Evolutionary conservation across 441 rosid species (phyloP).

Genomic region (Erodium texanum): DNA sequence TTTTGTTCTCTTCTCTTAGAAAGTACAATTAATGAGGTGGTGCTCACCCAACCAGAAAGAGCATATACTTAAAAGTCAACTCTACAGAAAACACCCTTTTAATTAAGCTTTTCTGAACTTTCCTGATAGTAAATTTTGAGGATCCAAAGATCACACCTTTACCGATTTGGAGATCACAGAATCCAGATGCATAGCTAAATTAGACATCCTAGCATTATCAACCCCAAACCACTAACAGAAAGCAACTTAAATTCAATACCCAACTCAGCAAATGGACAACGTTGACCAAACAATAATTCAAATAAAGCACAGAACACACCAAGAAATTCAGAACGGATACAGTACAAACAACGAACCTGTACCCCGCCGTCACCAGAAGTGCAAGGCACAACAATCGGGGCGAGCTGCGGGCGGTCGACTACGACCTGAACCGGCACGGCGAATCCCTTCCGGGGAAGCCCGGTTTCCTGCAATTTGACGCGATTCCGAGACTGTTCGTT

Average conservation of each 20-base stretch:
- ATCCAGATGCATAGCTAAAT: not conserved
- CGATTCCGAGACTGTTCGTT: slow-evolving; percentile 1
- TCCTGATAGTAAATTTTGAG: not conserved
- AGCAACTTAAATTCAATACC: not conserved
- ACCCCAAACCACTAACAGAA: not conserved
- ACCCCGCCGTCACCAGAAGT: slow-evolving; percentile 20
- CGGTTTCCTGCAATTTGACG: slow-evolving; percentile 9
- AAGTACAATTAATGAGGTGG: not conserved
- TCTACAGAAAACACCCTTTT: not conserved
- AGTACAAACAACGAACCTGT: slow-evolving; percentile 16
- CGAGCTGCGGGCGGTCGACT: slow-evolving; percentile 13
- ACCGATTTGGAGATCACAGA: not conserved
- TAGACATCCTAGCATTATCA: not conserved
- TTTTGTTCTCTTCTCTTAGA: not conserved
- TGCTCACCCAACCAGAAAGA: not conserved
- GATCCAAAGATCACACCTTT: not conserved
- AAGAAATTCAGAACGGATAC: not conserved
- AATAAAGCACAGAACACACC: not conserved
- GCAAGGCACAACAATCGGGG: slow-evolving; percentile 18
- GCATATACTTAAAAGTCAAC: not conserved
- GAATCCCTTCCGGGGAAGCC: slow-evolving; percentile 16
- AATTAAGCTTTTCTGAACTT: not conserved
- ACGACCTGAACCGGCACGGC: slow-evolving; percentile 19
- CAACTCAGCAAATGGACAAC: not conserved
- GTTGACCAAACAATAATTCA: slow-evolving; percentile 1